A percentile compares a stretch with the other conserved stretches of the same genome.
Conservation (phyloP, 2,329 filamentous ascomycete genomes). For the Pseudomassariella vexata region DNA sequence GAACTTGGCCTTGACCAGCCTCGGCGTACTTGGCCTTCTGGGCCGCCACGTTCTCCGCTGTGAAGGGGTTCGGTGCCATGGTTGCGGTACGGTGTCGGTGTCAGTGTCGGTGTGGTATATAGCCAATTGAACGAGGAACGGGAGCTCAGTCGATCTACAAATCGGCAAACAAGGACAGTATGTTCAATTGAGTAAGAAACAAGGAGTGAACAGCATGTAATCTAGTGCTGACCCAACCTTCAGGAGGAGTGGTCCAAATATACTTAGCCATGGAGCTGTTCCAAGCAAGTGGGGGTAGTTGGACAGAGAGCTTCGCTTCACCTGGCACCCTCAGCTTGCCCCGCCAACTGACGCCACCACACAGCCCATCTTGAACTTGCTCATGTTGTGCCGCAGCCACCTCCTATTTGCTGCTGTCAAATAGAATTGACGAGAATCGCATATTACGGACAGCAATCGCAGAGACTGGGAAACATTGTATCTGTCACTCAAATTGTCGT, state of each 20-base stretch:
- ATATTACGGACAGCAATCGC: too few species aligned
- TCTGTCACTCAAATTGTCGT: too few species aligned
- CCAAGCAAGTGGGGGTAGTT: slow-evolving; percentile 4
- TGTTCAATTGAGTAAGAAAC: not conserved
- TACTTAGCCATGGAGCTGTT: slow-evolving; percentile 6
- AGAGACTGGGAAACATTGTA: too few species aligned
- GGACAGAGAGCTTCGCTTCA: slow-evolving; percentile 5
- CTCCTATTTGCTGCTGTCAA: slow-evolving; percentile 5
- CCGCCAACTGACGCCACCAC: slow-evolving; percentile 4
- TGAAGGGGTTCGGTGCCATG: slow-evolving; percentile 45
- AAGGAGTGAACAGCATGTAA: slow-evolving; percentile 1
- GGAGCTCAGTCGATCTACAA: too few species aligned
- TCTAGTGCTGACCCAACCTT: slow-evolving; percentile 4
- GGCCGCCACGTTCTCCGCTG: slow-evolving; percentile 58
- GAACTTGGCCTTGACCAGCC: slow-evolving; percentile 75
- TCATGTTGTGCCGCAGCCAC: slow-evolving; percentile 5
- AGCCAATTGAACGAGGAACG: too few species aligned
- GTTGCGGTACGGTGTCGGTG: not conserved
- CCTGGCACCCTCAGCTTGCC: slow-evolving; percentile 7
- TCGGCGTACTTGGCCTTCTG: slow-evolving; percentile 68
- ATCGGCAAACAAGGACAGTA: not conserved
- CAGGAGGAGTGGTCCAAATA: too few species aligned
- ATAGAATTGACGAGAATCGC: too few species aligned
- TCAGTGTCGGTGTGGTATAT: too few species aligned
- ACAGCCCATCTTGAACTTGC: slow-evolving; percentile 1